These are phyloP conservation scores for Ceratocystis smalleyi DNA, from an alignment of 2,329 filamentous ascomycete species.

Conservation along the genomic window DNA sequence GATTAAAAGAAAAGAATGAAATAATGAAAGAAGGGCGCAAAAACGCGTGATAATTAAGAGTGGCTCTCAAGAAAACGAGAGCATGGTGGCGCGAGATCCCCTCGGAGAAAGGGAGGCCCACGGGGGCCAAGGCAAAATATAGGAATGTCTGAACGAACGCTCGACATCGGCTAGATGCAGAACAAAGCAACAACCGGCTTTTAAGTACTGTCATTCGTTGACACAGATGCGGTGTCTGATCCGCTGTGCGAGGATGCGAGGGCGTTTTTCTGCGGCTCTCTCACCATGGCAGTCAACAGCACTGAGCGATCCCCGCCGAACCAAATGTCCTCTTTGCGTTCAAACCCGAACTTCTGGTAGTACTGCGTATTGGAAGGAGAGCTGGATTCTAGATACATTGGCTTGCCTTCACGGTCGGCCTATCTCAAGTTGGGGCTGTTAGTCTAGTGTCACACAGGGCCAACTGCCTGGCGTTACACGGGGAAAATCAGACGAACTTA, in stretches of 20 bases:
- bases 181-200: background rate
- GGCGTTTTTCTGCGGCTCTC: slow-evolving; percentile 41
- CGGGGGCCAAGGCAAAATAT: background rate
- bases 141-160: background rate
- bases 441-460: background rate
- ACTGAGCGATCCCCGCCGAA: slow-evolving; percentile 44
- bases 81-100: background rate
- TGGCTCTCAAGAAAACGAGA: background rate
- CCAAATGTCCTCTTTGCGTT: slow-evolving; percentile 45
- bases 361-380: slow-evolving; percentile 51
- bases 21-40: slow-evolving; percentile 9
- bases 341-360: slow-evolving; percentile 63
- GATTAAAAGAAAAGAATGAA: background rate
- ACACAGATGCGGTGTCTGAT: background rate
- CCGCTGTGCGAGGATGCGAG: slow-evolving; percentile 10
- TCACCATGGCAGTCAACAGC: slow-evolving; percentile 64
- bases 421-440: slow-evolving; percentile 21
- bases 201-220: slow-evolving; percentile 14
- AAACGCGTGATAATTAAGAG: background rate
- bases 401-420: slow-evolving; percentile 52
- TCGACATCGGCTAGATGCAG: background rate
- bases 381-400: slow-evolving; percentile 68
- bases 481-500: slow-evolving; percentile 24
- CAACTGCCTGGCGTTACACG: background rate
- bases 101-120: background rate